Percentiles rank a stretch among this genome's conserved stretches.
These are phyloP conservation scores for Chrysanthemum lavandulifolium DNA, from an alignment of 129 eudicot species.

Conservation along the genomic window DNA sequence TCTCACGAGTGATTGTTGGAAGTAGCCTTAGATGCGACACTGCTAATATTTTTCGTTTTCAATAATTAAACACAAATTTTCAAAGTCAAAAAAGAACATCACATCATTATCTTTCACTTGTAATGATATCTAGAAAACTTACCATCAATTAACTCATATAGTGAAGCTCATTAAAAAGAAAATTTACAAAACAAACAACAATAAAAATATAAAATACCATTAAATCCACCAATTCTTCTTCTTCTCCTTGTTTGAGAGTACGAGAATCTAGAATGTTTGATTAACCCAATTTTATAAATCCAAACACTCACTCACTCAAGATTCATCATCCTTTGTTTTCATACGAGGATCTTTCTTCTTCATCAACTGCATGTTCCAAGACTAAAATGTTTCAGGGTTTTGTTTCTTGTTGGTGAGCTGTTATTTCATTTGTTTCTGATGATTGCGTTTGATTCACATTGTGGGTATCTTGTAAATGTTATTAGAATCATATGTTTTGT, in stretches of 20 bases:
- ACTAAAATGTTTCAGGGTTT: slow-evolving; percentile 6
- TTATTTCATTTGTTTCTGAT: neutral
- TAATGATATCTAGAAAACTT: neutral
- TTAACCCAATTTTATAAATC: neutral
- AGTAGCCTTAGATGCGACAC: no score
- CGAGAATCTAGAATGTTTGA: slow-evolving; percentile 39
- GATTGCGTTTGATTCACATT: no score
- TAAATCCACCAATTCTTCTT: slow-evolving; percentile 24
- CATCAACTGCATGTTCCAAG: no score
- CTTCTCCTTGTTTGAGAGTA: slow-evolving; percentile 24
- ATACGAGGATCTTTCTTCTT: neutral
- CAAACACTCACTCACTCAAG: slow-evolving; percentile 8
- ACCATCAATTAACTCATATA: slow-evolving; percentile 21
- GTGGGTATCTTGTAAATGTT: no score
- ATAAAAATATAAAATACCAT: neutral
- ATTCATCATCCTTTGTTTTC: neutral
- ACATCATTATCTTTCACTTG: no score
- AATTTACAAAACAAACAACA: neutral
- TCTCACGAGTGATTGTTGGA: no score
- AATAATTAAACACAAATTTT: no score
- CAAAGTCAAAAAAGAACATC: no score
- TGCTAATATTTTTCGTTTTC: no score
- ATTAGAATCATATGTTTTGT: slow-evolving; percentile 7
- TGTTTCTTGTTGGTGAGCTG: slow-evolving; percentile 26
- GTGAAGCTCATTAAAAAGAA: slow-evolving; percentile 1